phyloP scores from a whole-genome alignment of 805 yeast species.

The Cyberlindnera lachancei region DNA sequence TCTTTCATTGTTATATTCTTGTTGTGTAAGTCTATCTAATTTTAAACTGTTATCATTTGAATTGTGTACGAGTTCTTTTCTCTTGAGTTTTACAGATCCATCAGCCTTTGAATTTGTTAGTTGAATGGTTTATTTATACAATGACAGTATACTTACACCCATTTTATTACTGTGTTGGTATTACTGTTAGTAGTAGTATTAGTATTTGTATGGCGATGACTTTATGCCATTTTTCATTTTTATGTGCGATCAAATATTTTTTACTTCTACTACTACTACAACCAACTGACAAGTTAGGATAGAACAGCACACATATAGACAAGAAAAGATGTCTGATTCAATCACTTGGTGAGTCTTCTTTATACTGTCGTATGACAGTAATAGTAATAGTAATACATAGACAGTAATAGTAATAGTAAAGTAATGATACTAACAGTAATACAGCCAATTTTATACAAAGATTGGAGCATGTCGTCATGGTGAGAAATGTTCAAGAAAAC shows the following conservation, averaged over 20 bases:
- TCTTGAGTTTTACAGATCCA: slow-evolving; percentile 64
- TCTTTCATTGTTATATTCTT: slow-evolving; percentile 19
- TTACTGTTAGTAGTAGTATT: no score
- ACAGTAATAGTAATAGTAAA: no score
- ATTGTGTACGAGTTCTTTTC: slow-evolving; percentile 39
- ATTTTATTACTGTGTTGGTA: no score
- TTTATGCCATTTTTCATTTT: no score
- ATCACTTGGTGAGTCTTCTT: slow-evolving; percentile 13
- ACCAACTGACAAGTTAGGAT: no score
- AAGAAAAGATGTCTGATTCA: slow-evolving; percentile 15
- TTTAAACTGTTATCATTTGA: slow-evolving; percentile 1
- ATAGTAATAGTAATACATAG: no score
- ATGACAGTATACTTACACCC: slow-evolving; percentile 12
- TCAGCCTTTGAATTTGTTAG: slow-evolving; percentile 35
- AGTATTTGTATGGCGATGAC: no score
- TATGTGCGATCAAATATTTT: no score
- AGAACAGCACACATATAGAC: background rate
- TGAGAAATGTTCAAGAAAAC: slow-evolving; percentile 71
- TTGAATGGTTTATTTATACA: no score
- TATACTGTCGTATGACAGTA: no score
- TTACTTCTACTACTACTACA: no score
- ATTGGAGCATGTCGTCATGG: slow-evolving; percentile 96
- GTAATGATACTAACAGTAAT: slow-evolving; percentile 5
- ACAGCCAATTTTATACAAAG: slow-evolving; percentile 59
- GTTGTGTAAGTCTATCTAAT: slow-evolving; percentile 13